Evolutionary conservation across 805 yeast genomes (phyloP).

Genomic region (Candida pini): DNA sequence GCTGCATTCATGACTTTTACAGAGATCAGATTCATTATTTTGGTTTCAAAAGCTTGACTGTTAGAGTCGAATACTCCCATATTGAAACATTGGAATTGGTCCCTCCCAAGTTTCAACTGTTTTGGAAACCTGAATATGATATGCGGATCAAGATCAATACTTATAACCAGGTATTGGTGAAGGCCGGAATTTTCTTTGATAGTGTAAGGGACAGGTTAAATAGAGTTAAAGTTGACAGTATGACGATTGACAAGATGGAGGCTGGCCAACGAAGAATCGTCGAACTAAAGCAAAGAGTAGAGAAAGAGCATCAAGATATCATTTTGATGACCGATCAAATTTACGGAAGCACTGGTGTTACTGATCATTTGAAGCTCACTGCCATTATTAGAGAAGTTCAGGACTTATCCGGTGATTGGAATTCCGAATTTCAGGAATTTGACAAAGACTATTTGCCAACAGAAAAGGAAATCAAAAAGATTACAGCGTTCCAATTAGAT

Average conservation of each 20-base stretch:
- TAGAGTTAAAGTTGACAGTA: slow-evolving; percentile 73
- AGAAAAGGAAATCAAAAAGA: slow-evolving; percentile 85
- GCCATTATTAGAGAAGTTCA: slow-evolving; percentile 65
- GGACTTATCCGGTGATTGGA: slow-evolving; percentile 84
- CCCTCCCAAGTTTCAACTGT: slow-evolving; percentile 66
- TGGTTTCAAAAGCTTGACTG: slow-evolving; percentile 71
- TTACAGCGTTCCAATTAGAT: slow-evolving; percentile 81
- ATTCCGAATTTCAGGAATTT: slow-evolving; percentile 71
- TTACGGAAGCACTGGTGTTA: slow-evolving; percentile 50
- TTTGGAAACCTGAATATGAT: slow-evolving; percentile 69
- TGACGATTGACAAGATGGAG: slow-evolving; percentile 63
- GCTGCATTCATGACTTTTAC: slow-evolving; percentile 77
- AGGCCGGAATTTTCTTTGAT: slow-evolving; percentile 58
- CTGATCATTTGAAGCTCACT: slow-evolving; percentile 68
- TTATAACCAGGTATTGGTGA: slow-evolving; percentile 45
- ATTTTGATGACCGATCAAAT: slow-evolving; percentile 41
- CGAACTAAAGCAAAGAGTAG: slow-evolving; percentile 49
- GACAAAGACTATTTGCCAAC: slow-evolving; percentile 78
- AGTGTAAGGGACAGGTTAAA: slow-evolving; percentile 66
- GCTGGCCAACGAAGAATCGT: slow-evolving; percentile 59
- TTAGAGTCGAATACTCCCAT: slow-evolving; percentile 69
- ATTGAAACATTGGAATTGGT: slow-evolving; percentile 76
- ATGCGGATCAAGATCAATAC: slow-evolving; percentile 63
- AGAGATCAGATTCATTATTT: slow-evolving; percentile 80
- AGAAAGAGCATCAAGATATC: slow-evolving; percentile 44